Evolutionary conservation across 2,329 filamentous ascomycete genomes (phyloP).

Genomic region (Botrytis fabae): DNA sequence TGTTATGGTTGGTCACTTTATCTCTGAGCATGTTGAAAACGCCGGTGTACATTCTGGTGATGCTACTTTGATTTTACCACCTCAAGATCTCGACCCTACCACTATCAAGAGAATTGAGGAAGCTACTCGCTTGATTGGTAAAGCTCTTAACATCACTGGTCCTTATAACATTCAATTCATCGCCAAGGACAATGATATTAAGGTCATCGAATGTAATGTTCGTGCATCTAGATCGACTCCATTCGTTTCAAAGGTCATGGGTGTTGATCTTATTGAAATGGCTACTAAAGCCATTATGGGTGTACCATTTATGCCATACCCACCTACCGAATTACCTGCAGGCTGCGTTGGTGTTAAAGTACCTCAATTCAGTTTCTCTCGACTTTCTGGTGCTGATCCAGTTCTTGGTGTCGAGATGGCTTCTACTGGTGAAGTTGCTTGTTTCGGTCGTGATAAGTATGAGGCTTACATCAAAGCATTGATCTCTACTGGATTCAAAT

Average conservation of each 20-base stretch:
- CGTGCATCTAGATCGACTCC: constrained; percentile 97
- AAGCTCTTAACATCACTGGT: constrained; percentile 95
- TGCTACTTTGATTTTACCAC: constrained; percentile 90
- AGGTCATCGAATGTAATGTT: constrained; percentile 98
- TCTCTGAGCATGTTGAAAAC: constrained; percentile 94
- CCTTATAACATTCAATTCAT: constrained; percentile 99
- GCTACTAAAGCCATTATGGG: constrained; percentile 87
- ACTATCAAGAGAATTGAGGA: constrained; percentile 89
- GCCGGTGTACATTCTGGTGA: constrained; percentile 98
- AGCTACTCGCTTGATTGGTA: constrained; percentile 92
- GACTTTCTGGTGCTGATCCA: constrained; percentile 91
- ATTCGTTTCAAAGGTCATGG: constrained; percentile 95
- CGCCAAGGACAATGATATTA: constrained; percentile 77
- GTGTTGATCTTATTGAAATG: constrained; percentile 93
- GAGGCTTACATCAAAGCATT: constrained; percentile 97
- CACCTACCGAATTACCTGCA: constrained; percentile 69
- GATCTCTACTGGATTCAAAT: constrained; percentile 92
- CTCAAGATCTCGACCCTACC: constrained; percentile 71
- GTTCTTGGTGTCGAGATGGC: constrained; percentile 99
- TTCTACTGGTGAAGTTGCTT: constrained; percentile 96
- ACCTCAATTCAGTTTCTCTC: constrained; percentile 98
- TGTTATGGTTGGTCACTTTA: constrained; percentile 83
- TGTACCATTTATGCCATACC: constrained; percentile 79
- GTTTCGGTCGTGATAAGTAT: constrained; percentile 92
- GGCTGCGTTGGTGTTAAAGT: constrained; percentile 96